Evolutionary conservation across 2,329 filamentous ascomycete species (phyloP).

Genomic region (Arthrobotrys sphaeroides): DNA sequence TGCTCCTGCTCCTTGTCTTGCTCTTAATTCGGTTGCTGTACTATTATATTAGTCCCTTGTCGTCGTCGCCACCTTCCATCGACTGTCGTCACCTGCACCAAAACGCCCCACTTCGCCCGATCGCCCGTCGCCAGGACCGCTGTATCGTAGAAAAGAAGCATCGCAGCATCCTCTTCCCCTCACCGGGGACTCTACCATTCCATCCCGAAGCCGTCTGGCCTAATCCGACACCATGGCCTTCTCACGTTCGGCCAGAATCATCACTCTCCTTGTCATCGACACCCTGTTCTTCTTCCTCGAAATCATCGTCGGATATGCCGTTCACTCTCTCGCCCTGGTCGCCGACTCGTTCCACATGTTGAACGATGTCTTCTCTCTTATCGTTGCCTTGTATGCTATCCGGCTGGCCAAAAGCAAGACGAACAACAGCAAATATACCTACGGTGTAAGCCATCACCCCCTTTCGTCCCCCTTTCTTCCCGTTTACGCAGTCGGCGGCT

Average conservation of each 20-base stretch:
- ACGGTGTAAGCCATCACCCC: slow-evolving; percentile 75
- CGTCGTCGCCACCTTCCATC: background rate
- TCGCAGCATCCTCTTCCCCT: slow-evolving; percentile 10
- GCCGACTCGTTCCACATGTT: slow-evolving; percentile 99
- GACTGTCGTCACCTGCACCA: background rate
- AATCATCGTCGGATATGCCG: slow-evolving; percentile 82
- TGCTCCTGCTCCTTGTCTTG: background rate
- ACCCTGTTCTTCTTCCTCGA: slow-evolving; percentile 89
- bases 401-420: slow-evolving; percentile 83
- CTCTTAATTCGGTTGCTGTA: background rate
- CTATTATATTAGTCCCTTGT: background rate
- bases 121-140: background rate
- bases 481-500: background rate
- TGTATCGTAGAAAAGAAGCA: background rate
- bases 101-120: slow-evolving; percentile 8
- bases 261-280: slow-evolving; percentile 91
- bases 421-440: slow-evolving; percentile 88
- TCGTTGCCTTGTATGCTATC: slow-evolving; percentile 94
- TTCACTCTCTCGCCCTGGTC: slow-evolving; percentile 90
- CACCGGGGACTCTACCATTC: slow-evolving; percentile 5
- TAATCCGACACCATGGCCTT: slow-evolving; percentile 73
- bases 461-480: background rate
- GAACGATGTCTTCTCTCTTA: slow-evolving; percentile 95
- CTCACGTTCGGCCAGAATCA: slow-evolving; percentile 91
- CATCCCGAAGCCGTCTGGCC: background rate